phyloP scores from a whole-genome alignment of 345 rosid genomes.

The Arabidopsis thaliana region TAIR10.1 NC_003070.9:25402501-25403000 shows the following conservation, averaged over 20 bases:
- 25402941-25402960: constrained; percentile 66
- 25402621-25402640: constrained; percentile 6
- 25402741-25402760: constrained; percentile 72
- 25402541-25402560: constrained; percentile 62
- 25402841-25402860: constrained; percentile 54
- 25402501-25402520: constrained; percentile 72
- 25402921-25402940: not conserved
- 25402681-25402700: not conserved
- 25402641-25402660: not conserved
- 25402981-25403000: constrained; percentile 68
- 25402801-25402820: constrained; percentile 73
- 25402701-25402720: constrained; percentile 54
- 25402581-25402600: constrained; percentile 75
- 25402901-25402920: not conserved
- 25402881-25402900: not conserved
- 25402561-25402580: constrained; percentile 74
- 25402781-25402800: constrained; percentile 69
- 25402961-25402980: constrained; percentile 58
- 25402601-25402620: constrained; percentile 78
- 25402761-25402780: constrained; percentile 77
- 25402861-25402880: not conserved
- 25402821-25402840: constrained; percentile 54
- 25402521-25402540: constrained; percentile 67
- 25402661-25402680: not conserved
- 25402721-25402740: constrained; percentile 75